These are phyloP conservation scores for Fusarium humuli DNA, from an alignment of 2,329 filamentous ascomycete species.

Conservation along the genomic window DNA sequence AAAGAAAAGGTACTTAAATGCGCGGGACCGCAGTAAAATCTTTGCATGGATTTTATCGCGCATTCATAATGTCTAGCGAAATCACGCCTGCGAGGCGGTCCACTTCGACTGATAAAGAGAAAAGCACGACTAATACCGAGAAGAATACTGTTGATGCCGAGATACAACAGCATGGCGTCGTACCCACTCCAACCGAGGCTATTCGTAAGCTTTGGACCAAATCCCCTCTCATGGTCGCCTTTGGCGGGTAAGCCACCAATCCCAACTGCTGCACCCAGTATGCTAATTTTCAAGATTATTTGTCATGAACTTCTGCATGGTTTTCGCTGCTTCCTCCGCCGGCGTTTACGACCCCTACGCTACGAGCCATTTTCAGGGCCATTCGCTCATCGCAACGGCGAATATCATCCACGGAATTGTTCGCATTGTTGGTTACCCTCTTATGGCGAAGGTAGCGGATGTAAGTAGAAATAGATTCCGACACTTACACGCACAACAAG, in stretches of 20 bases:
- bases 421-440: conserved; percentile 25
- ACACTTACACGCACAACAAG: no score
- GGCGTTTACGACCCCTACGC: conserved; percentile 35
- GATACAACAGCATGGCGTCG: background rate
- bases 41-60: background rate
- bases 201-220: background rate
- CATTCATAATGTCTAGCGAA: background rate
- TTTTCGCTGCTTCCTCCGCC: conserved; percentile 27
- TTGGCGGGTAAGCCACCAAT: background rate
- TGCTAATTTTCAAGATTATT: rapidly evolving
- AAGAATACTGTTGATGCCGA: background rate
- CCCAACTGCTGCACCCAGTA: rapidly evolving
- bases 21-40: rapidly evolving
- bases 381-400: conserved; percentile 27
- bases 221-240: background rate
- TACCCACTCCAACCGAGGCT: background rate
- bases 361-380: conserved; percentile 32
- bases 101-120: background rate
- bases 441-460: conserved; percentile 32
- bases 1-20: rapidly evolving
- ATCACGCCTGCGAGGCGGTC: background rate
- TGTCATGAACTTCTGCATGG: conserved; percentile 39
- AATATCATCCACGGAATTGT: conserved; percentile 33
- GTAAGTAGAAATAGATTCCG: background rate
- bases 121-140: background rate